Conservation (phyloP, 2,329 filamentous ascomycete species). For the Diaporthe destruens region DNA sequence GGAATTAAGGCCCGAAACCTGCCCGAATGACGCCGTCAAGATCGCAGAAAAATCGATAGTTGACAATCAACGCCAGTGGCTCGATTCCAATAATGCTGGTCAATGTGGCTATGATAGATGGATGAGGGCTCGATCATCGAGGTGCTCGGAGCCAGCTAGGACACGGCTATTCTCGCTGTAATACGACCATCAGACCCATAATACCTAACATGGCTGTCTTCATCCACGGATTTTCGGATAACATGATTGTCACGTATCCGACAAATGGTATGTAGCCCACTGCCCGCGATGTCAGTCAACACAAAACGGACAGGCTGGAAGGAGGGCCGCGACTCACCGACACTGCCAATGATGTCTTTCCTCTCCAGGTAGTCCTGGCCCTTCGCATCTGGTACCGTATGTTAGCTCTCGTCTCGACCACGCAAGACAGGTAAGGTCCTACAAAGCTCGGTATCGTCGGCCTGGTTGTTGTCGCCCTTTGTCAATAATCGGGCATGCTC, state of each 20-base stretch:
- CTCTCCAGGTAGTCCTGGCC: conserved; percentile 90
- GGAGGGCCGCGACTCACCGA: conserved; percentile 53
- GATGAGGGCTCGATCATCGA: not conserved
- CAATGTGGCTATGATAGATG: not conserved
- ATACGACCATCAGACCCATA: conserved; percentile 93
- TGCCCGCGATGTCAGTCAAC: not conserved
- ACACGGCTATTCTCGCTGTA: conserved; percentile 82
- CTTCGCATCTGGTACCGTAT: conserved; percentile 67
- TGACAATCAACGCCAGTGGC: not conserved
- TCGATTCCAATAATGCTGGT: not conserved
- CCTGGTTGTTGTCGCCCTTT: conserved; percentile 96
- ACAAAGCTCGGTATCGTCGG: conserved; percentile 85
- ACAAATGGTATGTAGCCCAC: conserved; percentile 93
- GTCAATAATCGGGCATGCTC: conserved; percentile 82
- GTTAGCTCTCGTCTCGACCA: not conserved
- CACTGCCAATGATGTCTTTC: conserved; percentile 92
- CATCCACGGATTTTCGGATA: conserved; percentile 96
- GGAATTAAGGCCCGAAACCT: not conserved
- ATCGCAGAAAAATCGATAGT: not conserved
- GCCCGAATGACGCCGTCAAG: not conserved
- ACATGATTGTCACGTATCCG: conserved; percentile 95
- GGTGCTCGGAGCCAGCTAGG: not conserved
- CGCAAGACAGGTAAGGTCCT: not conserved
- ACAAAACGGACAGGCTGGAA: not conserved
- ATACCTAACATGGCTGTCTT: conserved; percentile 95